Base-by-base conservation (phyloP, 345 rosid genomes). In the Euphorbia pulcherrima region DNA sequence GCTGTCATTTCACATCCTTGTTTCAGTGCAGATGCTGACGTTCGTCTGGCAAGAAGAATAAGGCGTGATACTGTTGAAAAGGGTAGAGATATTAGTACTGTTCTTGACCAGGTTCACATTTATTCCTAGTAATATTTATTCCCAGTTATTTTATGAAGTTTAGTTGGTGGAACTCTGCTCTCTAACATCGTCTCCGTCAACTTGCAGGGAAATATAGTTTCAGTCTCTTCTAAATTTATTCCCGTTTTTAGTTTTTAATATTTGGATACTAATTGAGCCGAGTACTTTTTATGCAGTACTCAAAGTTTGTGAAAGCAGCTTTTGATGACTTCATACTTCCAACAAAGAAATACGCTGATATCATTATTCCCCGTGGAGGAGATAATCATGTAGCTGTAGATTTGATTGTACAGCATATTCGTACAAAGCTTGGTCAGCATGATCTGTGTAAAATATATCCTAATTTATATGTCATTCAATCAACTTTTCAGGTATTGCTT, bases 261-360 rank as follows among this genome's bases (percentile, higher is more conserved):
- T 24, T 64, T 28, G 18, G 16, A 44, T 46, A 37, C 41, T 60
- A 72, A 70, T 56, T 76, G 50, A 66, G 65, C 41, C 37, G n/a
- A 24, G 68, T 66, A 62, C 48, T 67, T 66, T 33, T 83, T 74
- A 75, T 85, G 85, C 99, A 94, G 97, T 94, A 94, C 80, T 94
- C 99, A 64, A 94, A 89, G 68, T 94, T 91, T 81, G 99, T 94
- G 75, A 94, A 94, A 82, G 95, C 99, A 71, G 99, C 99, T 68
- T 94, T 94, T 71, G 97, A 94, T 78, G 99, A 94, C 78, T 94
- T 94, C 74, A 89, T 94, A 72, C 99, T 94, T 74, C 99, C 99
- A 27, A 91, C 99, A n/a, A 94, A 94, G 84, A 94, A 94, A 71
- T 88, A 88, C 77, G 99, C 99, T 1, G 99, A 94, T 80, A 94